These are phyloP conservation scores for Pythium aristosporum DNA, from an alignment of 352 stramenopile species.

Conservation along the genomic window DNA sequence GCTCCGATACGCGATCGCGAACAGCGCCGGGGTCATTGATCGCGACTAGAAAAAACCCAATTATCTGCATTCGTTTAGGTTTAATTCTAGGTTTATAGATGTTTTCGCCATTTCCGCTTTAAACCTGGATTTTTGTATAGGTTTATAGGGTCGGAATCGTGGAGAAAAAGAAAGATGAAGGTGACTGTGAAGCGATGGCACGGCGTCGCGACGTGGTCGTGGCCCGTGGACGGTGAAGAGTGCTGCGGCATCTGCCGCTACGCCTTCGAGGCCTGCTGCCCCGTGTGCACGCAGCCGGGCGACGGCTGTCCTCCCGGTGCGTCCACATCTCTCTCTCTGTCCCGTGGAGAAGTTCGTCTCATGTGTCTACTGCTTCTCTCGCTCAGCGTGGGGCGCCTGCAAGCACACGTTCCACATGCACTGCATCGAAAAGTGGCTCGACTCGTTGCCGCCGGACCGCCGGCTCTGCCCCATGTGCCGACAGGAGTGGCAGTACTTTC, in stretches of 20 bases:
- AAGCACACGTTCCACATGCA: constrained; percentile 94
- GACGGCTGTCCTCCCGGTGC: constrained; percentile 84
- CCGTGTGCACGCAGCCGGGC: constrained; percentile 71
- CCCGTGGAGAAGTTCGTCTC: not conserved
- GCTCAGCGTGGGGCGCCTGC: constrained; percentile 81
- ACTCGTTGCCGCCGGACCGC: constrained; percentile 74
- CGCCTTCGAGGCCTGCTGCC: constrained; percentile 81
- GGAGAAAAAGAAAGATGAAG: constrained; percentile 48
- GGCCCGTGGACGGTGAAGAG: constrained; percentile 91
- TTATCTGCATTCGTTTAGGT: not conserved
- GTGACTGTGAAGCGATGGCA: constrained; percentile 87
- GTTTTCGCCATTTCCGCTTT: not conserved
- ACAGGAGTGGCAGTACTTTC: constrained; percentile 79
- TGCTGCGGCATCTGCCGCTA: constrained; percentile 89
- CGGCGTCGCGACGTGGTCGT: constrained; percentile 89
- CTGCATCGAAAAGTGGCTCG: constrained; percentile 92
- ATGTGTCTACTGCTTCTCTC: not conserved
- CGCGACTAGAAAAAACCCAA: constrained; percentile 53
- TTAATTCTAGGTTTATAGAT: constrained; percentile 4
- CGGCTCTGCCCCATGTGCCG: constrained; percentile 90
- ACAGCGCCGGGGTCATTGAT: constrained; percentile 83
- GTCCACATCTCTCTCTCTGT: not conserved
- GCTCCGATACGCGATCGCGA: constrained; percentile 71
- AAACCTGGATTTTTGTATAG: not conserved
- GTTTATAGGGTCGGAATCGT: not conserved